These are phyloP conservation scores for Imleria badia DNA, from an alignment of 768 basidiomycete genomes.

Conservation along the genomic window DNA sequence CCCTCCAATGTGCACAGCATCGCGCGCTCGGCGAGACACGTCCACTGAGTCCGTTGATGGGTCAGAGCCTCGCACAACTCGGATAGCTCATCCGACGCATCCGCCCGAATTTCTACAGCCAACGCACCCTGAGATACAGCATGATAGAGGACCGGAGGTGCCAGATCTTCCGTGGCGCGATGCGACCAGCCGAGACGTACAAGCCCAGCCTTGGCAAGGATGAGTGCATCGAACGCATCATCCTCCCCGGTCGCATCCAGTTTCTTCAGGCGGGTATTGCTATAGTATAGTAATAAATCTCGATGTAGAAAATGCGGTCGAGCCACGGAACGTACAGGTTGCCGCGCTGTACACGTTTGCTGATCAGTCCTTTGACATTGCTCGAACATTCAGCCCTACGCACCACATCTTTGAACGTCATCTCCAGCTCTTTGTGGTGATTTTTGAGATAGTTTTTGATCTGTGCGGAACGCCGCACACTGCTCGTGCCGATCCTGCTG, in stretches of 20 bases:
- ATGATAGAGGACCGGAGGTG: constrained; percentile 73
- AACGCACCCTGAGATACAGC: constrained; percentile 97
- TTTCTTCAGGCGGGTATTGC: constrained; percentile 89
- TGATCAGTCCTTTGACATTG: background rate
- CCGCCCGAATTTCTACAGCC: constrained; percentile 76
- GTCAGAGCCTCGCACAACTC: constrained; percentile 67
- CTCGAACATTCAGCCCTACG: constrained; percentile 33
- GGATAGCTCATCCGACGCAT: constrained; percentile 56
- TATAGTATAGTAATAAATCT: constrained; percentile 29
- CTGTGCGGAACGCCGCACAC: constrained; percentile 90
- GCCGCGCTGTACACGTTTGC: constrained; percentile 55
- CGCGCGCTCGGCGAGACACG: constrained; percentile 80
- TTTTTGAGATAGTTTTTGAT: constrained; percentile 73
- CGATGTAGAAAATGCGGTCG: background rate
- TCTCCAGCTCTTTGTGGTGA: constrained; percentile 23
- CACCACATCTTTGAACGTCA: constrained; percentile 88
- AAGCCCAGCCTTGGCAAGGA: constrained; percentile 93
- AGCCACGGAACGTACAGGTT: constrained; percentile 63
- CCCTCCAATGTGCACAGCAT: constrained; percentile 90
- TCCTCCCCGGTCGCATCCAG: constrained; percentile 69
- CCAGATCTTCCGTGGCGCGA: constrained; percentile 74
- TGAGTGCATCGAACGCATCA: constrained; percentile 80
- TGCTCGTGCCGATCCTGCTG: constrained; percentile 93
- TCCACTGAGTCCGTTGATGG: constrained; percentile 77
- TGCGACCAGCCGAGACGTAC: constrained; percentile 72